Conservation (phyloP, 805 yeast genomes). For the Schizosaccharomyces japonicus region DNA sequence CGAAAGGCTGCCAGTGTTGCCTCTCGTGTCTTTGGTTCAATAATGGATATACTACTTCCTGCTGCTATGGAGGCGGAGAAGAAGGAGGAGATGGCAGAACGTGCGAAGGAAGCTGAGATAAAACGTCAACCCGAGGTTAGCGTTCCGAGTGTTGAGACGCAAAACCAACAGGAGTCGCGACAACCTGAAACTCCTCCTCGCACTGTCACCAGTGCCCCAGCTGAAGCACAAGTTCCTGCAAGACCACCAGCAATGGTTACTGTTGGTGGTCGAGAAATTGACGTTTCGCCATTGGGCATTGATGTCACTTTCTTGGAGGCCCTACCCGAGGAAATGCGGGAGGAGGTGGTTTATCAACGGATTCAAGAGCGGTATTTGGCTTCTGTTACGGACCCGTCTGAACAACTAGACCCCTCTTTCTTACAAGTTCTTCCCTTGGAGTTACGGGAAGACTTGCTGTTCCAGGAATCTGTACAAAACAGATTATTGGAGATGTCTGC, state of each 20-base stretch:
- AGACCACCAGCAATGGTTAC: slow-evolving; percentile 30
- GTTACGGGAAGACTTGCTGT: slow-evolving; percentile 22
- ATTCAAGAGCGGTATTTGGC: slow-evolving; percentile 33
- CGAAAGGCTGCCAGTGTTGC: background rate
- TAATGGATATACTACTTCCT: slow-evolving; percentile 12
- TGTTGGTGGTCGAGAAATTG: slow-evolving; percentile 58
- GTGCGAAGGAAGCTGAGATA: slow-evolving; percentile 14
- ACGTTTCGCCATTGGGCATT: slow-evolving; percentile 70
- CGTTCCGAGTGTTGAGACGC: slow-evolving; percentile 1
- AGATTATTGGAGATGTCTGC: slow-evolving; percentile 11
- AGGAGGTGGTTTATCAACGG: slow-evolving; percentile 73
- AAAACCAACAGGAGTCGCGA: slow-evolving; percentile 7
- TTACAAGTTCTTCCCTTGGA: slow-evolving; percentile 53
- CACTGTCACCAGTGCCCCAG: background rate
- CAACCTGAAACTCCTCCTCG: no score
- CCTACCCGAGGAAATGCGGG: slow-evolving; percentile 76
- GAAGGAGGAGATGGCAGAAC: slow-evolving; percentile 13
- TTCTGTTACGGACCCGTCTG: slow-evolving; percentile 20
- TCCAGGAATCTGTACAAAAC: slow-evolving; percentile 13
- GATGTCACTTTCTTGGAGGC: slow-evolving; percentile 82
- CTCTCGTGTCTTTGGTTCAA: slow-evolving; percentile 11
- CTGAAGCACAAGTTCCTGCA: slow-evolving; percentile 8
- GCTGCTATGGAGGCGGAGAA: slow-evolving; percentile 12
- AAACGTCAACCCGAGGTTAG: background rate
- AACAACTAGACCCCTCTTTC: slow-evolving; percentile 58